A percentile compares a stretch with the other conserved stretches of the same genome.
Evolutionary conservation across 2,329 filamentous ascomycete genomes (phyloP).

Genomic region (Tolypocladium album): DNA sequence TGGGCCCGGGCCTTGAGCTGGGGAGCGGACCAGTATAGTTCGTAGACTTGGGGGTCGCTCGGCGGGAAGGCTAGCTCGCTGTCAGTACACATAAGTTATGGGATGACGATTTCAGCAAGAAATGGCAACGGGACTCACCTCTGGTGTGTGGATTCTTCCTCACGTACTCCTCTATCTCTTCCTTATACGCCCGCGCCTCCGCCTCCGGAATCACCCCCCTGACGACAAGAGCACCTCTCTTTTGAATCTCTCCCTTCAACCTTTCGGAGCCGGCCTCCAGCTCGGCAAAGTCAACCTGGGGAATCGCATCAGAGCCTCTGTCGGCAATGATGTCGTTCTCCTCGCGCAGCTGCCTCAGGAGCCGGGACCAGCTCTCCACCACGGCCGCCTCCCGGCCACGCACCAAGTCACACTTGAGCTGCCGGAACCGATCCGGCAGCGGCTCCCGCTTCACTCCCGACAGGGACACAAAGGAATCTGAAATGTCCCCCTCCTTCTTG

Average conservation of each 20-base stretch:
- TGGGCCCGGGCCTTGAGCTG: conserved; percentile 60
- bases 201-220: conserved; percentile 52
- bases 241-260: conserved; percentile 39
- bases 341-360: conserved; percentile 30
- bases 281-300: conserved; percentile 36
- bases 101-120: background rate
- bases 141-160: conserved; percentile 48
- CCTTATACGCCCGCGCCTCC: conserved; percentile 56
- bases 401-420: conserved; percentile 43
- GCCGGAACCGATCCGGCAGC: conserved; percentile 43
- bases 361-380: conserved; percentile 33
- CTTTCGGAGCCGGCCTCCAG: conserved; percentile 26
- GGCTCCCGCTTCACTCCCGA: conserved; percentile 33
- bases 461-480: conserved; percentile 49
- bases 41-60: conserved; percentile 58
- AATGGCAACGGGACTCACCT: conserved; percentile 20
- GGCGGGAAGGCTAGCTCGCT: conserved; percentile 47
- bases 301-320: conserved; percentile 37
- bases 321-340: conserved; percentile 37
- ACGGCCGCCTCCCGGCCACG: conserved; percentile 37
- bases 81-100: background rate
- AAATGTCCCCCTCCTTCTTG: conserved; percentile 52
- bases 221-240: conserved; percentile 54
- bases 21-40: conserved; percentile 63
- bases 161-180: conserved; percentile 54